Evolutionary conservation across 352 stramenopile species (phyloP).

Genomic region (Pythium sukuiense): DNA sequence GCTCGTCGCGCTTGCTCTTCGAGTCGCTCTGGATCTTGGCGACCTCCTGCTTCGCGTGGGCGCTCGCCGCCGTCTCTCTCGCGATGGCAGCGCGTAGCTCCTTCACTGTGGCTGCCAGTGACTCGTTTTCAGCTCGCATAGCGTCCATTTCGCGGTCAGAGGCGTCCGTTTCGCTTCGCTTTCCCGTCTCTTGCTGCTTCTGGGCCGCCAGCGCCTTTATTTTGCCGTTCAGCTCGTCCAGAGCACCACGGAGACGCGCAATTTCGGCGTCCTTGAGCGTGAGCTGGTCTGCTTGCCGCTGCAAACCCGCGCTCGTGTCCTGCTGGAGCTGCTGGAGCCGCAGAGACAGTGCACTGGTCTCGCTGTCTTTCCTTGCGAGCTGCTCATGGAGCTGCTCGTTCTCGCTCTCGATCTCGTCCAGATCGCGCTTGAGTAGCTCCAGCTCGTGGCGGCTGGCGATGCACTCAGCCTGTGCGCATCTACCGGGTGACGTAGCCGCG

Average conservation of each 20-base stretch:
- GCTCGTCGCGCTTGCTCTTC: conserved; percentile 54
- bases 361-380: conserved; percentile 39
- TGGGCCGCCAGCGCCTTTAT: conserved; percentile 4
- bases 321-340: conserved; percentile 16
- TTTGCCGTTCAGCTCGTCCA: conserved; percentile 22
- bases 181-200: conserved; percentile 11
- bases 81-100: conserved; percentile 38
- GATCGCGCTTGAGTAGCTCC: conserved; percentile 53
- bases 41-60: conserved; percentile 37
- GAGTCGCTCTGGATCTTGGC: conserved; percentile 36
- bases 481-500: conserved; percentile 2
- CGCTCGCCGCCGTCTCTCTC: conserved; percentile 35
- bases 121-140: conserved; percentile 41
- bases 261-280: conserved; percentile 34
- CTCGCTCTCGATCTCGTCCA: conserved; percentile 62
- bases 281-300: conserved; percentile 16
- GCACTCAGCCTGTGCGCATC: conserved; percentile 58
- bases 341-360: conserved; percentile 16
- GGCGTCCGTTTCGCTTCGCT: conserved; percentile 8
- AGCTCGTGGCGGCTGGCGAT: conserved; percentile 67
- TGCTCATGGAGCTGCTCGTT: conserved; percentile 70
- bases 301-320: conserved; percentile 16
- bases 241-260: conserved; percentile 19
- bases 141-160: conserved; percentile 8
- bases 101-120: conserved; percentile 36